Conservation (phyloP, 768 basidiomycete genomes). For the Lentinula detonsa region DNA sequence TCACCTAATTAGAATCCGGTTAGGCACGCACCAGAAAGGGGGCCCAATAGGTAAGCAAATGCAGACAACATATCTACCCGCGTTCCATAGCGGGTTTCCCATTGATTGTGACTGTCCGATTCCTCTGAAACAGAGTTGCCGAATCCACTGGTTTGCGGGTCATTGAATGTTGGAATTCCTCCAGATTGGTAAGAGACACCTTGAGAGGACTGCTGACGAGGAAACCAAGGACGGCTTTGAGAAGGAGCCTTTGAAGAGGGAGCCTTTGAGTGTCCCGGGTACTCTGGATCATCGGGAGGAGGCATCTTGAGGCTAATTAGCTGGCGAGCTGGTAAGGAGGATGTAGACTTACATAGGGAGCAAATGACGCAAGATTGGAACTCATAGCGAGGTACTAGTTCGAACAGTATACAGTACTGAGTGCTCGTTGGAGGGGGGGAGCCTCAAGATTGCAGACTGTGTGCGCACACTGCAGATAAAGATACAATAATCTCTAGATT, state of each 20-base stretch:
- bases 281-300: constrained; percentile 49
- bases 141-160: constrained; percentile 32
- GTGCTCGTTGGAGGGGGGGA: not conserved
- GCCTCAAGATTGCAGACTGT: not conserved
- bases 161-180: constrained; percentile 50
- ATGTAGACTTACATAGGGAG: constrained; percentile 45
- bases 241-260: constrained; percentile 18
- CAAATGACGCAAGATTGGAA: constrained; percentile 43
- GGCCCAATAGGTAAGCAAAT: constrained; percentile 61
- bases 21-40: constrained; percentile 61
- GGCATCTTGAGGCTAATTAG: constrained; percentile 34
- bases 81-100: constrained; percentile 66
- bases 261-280: constrained; percentile 12
- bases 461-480: not conserved
- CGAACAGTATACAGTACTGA: not conserved
- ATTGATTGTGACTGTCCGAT: constrained; percentile 43
- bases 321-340: not conserved
- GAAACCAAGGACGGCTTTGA: constrained; percentile 46
- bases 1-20: not conserved
- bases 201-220: constrained; percentile 22
- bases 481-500: too few species aligned
- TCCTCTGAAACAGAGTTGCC: constrained; percentile 27
- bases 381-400: not conserved
- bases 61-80: constrained; percentile 65
- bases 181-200: constrained; percentile 65